phyloP scores from a whole-genome alignment of 257 asterid genomes.

The Eustoma russellianum region DNA sequence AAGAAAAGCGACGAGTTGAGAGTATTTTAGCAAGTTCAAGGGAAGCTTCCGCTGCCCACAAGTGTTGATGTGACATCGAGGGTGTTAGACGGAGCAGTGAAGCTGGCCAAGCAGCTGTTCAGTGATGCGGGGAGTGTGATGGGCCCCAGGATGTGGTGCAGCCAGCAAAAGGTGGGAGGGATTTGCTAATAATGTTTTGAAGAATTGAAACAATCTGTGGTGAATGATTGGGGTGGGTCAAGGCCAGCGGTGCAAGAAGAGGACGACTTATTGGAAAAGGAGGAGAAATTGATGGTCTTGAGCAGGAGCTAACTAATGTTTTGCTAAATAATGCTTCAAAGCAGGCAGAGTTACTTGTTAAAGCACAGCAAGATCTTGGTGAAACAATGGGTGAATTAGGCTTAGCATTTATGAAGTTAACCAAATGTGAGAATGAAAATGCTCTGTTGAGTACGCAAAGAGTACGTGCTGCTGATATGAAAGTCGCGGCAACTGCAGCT shows the following conservation, averaged over 20 bases:
- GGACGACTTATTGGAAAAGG: constrained; percentile 77
- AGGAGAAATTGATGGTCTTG: constrained; percentile 59
- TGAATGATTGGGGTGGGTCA: constrained; percentile 75
- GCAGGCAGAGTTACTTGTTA: constrained; percentile 89
- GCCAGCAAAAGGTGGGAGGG: constrained; percentile 85
- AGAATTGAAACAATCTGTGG: constrained; percentile 89
- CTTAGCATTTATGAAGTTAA: constrained; percentile 68
- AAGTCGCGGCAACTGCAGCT: constrained; percentile 72
- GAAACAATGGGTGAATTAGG: constrained; percentile 93
- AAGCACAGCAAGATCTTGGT: constrained; percentile 85
- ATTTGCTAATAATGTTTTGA: constrained; percentile 78
- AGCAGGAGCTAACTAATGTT: constrained; percentile 77
- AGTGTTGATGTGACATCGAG: constrained; percentile 70
- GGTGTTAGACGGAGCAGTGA: constrained; percentile 88
- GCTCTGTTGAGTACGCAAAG: constrained; percentile 53
- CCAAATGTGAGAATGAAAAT: constrained; percentile 81
- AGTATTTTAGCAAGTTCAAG: constrained; percentile 77
- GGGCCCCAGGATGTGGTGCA: constrained; percentile 85
- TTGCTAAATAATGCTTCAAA: too few relatives aligned
- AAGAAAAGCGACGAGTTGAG: constrained; percentile 81
- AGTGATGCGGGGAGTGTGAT: constrained; percentile 60
- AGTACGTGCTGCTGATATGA: constrained; percentile 72
- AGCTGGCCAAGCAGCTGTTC: constrained; percentile 79
- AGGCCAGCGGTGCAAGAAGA: constrained; percentile 68
- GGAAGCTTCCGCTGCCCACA: constrained; percentile 67